These are phyloP conservation scores for Diaporthe destruens DNA, from an alignment of 2,329 filamentous ascomycete genomes.

Conservation along the genomic window DNA sequence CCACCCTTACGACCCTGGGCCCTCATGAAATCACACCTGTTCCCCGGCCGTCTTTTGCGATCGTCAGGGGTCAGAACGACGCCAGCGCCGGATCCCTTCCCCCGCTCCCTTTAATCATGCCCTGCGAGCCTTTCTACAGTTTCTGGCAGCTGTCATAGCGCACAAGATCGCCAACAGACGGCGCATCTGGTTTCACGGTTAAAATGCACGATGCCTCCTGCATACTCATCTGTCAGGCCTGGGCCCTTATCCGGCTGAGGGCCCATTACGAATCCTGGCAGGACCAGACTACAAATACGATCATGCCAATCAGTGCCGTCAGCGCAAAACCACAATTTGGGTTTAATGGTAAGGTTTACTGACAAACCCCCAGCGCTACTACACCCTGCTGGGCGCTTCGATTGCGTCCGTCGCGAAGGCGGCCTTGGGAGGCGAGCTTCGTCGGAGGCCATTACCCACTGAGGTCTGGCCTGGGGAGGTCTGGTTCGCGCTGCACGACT, in stretches of 20 bases:
- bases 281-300: not conserved
- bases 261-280: slow-evolving; percentile 10
- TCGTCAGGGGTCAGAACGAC: slow-evolving; percentile 27
- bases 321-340: not conserved
- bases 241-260: slow-evolving; percentile 15
- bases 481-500: not conserved
- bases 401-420: not conserved
- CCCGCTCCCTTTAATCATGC: slow-evolving; percentile 29
- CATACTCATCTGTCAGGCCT: slow-evolving; percentile 14
- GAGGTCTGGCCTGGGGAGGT: not conserved
- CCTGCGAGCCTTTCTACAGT: slow-evolving; percentile 14
- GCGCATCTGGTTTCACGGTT: slow-evolving; percentile 30
- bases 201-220: slow-evolving; percentile 28
- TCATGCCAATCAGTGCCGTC: not conserved
- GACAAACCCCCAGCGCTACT: not conserved
- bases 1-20: not conserved
- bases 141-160: slow-evolving; percentile 34
- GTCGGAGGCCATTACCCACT: slow-evolving; percentile 6
- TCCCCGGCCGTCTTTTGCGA: slow-evolving; percentile 11
- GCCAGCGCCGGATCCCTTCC: slow-evolving; percentile 21
- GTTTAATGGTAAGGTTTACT: slow-evolving; percentile 19
- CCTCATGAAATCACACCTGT: slow-evolving; percentile 3
- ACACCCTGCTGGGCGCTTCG: not conserved
- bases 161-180: slow-evolving; percentile 31
- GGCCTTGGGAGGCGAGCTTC: not conserved